Conservation (phyloP, 768 basidiomycete genomes). For the Phanerodontia chrysosporium region DNA sequence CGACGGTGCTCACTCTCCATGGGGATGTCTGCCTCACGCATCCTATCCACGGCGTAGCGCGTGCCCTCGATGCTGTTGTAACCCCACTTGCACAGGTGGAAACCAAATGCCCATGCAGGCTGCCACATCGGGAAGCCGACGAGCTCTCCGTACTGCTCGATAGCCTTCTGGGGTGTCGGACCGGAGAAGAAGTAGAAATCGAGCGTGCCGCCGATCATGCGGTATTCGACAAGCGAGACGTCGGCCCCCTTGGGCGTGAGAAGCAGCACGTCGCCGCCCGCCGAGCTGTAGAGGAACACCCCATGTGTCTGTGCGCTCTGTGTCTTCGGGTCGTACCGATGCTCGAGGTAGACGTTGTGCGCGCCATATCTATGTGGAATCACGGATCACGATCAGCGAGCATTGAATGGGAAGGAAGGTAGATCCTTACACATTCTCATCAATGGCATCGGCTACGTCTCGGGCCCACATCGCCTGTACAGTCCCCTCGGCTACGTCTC, state of each 20-base stretch:
- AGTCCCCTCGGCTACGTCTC: conserved; percentile 46
- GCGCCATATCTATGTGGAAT: conserved; percentile 50
- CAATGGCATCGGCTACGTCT: conserved; percentile 58
- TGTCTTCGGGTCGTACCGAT: conserved; percentile 51
- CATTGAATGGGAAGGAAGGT: background rate
- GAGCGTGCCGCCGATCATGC: conserved; percentile 68
- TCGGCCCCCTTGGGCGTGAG: conserved; percentile 49
- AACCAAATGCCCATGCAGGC: conserved; percentile 74
- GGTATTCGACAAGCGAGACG: conserved; percentile 64
- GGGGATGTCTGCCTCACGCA: conserved; percentile 67
- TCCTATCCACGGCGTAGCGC: conserved; percentile 46
- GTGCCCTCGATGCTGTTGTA: conserved; percentile 53
- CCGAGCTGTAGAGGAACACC: conserved; percentile 70
- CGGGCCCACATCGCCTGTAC: conserved; percentile 68
- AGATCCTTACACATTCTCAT: conserved; percentile 51
- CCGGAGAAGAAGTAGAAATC: conserved; percentile 75
- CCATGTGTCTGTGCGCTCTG: conserved; percentile 62
- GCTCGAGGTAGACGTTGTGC: conserved; percentile 69
- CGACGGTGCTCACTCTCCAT: conserved; percentile 53
- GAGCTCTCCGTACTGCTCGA: conserved; percentile 66
- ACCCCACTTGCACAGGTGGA: conserved; percentile 68
- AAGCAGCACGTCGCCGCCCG: conserved; percentile 69
- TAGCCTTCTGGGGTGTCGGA: conserved; percentile 44
- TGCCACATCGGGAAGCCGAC: conserved; percentile 68
- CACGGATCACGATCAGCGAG: background rate